Evolutionary conservation across 1,284 basidiomycete genomes (phyloP).

Genomic region (Trichosporon sp.): DNA sequence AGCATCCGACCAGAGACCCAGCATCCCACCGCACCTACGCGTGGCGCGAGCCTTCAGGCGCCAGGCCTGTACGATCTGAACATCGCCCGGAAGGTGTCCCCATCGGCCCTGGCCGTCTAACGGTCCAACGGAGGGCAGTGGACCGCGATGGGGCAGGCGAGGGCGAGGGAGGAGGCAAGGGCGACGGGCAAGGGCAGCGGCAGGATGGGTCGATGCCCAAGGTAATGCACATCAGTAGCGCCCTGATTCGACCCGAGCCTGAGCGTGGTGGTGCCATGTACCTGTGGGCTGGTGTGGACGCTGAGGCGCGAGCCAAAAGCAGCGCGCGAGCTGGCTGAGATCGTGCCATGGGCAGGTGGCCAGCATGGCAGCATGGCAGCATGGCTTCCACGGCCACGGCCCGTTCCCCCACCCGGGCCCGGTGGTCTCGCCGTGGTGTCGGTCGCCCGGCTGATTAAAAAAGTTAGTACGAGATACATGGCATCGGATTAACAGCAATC

Average conservation of each 20-base stretch:
- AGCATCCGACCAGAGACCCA: not conserved
- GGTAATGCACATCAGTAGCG: not conserved
- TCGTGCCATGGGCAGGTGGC: not conserved
- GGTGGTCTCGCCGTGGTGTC: not conserved
- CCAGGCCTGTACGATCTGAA: not conserved
- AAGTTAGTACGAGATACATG: conserved; percentile 1
- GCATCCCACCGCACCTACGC: not conserved
- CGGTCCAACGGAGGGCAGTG: not conserved
- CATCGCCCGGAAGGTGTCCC: not conserved
- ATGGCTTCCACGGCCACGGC: too few species aligned
- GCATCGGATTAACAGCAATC: not conserved
- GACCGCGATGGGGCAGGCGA: not conserved
- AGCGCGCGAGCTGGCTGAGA: not conserved
- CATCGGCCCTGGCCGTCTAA: not conserved
- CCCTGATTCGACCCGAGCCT: not conserved
- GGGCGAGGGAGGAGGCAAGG: not conserved
- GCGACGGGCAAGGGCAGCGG: not conserved
- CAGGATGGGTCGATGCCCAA: not conserved
- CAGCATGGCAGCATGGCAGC: not conserved
- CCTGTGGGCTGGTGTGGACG: not conserved
- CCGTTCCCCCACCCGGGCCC: not conserved
- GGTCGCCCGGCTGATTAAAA: not conserved
- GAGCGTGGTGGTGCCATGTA: not conserved
- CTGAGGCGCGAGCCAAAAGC: not conserved
- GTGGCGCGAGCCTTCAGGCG: not conserved